Evolutionary conservation across 2,329 filamentous ascomycete genomes (phyloP), one percentile per base, ranked within the genome.

Genomic region (Beauveria brongniartii): DNA sequence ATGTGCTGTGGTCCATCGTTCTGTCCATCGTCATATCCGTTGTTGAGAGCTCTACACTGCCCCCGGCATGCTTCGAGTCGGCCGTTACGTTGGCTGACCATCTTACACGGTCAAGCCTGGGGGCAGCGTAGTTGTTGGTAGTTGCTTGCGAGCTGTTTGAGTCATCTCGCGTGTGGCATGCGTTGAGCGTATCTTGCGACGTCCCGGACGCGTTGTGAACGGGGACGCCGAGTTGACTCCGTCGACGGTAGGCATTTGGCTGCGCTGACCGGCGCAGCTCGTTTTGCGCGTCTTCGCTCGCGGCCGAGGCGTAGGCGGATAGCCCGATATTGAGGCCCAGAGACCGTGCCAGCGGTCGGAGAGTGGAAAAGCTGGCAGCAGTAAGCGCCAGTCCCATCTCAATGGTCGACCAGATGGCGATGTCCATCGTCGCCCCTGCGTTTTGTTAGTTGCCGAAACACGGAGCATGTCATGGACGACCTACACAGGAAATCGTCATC

Each of bases 361-460:
- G 67, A 0, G 77, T 78, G 2, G 76, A 73, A 2, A 75, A 69
- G 24, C 73, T 73, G 28, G 74, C 75, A 1, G 77, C 78, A 1
- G 74, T 74, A 62, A 80, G 76, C 56, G 75, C 75, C 1, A 80
- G 67, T 3, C 74, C 75, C 40, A 76, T 70, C 48, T 80, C 78
- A 12, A 75, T 67, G 0, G 73, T 75, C 1, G 77, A 79, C 76
- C 76, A 79, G 64, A 79, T 75, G 34, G 75, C 75, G 48, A 78
- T 72, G 55, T 74, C 70, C 24, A 69, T 59, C 0, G 75, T 77
- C n/a, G 71, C 71, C 65, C 64, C 72, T 73, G 51, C 1, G 1
- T 5, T 3, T 20, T 6, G 12, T 51, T 8, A 46, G 37, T 20
- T 26, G 2, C 12, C 7, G 55, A 30, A 46, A n/a, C 3, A 44